A percentile compares a stretch with the other conserved stretches of the same genome.
These are phyloP conservation scores for Periconia digitata DNA, from an alignment of 2,329 filamentous ascomycete genomes.

Conservation along the genomic window DNA sequence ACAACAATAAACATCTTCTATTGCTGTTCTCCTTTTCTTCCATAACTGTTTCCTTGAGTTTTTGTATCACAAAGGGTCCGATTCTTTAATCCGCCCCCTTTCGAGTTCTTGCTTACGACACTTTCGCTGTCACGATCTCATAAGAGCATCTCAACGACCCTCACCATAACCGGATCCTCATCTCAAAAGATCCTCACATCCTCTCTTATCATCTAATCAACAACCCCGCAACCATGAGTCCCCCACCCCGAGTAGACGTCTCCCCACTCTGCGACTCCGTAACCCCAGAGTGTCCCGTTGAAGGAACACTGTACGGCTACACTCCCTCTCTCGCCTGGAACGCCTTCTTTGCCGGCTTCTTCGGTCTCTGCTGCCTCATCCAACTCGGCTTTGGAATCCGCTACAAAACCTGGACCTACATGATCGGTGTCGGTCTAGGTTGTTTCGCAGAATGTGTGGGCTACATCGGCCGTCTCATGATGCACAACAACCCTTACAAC, in stretches of 20 bases:
- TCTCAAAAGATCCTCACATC: too few relatives aligned
- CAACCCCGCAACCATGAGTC: too few relatives aligned
- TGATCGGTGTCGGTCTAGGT: constrained; percentile 50
- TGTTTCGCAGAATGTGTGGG: constrained; percentile 56
- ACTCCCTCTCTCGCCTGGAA: constrained; percentile 54
- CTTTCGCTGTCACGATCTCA: too few relatives aligned
- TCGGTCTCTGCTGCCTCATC: constrained; percentile 50
- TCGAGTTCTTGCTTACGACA: too few relatives aligned
- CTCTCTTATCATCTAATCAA: too few relatives aligned
- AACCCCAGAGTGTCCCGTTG: constrained; percentile 44
- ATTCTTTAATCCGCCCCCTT: too few relatives aligned
- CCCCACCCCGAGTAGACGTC: constrained; percentile 8
- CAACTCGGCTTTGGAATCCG: constrained; percentile 53
- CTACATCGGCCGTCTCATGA: constrained; percentile 57
- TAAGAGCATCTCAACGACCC: too few relatives aligned
- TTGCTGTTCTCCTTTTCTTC: too few relatives aligned
- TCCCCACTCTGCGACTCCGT: constrained; percentile 16
- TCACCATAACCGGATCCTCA: too few relatives aligned
- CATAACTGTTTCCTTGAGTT: too few relatives aligned
- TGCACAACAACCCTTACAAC: constrained; percentile 57
- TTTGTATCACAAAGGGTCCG: too few relatives aligned
- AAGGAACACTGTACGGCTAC: constrained; percentile 56
- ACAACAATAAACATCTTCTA: too few relatives aligned
- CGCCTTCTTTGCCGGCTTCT: constrained; percentile 53
- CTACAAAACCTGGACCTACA: constrained; percentile 57